Base-by-base conservation (phyloP, 495 filamentous ascomycete genomes). In the Lindgomyces ingoldianus region DNA sequence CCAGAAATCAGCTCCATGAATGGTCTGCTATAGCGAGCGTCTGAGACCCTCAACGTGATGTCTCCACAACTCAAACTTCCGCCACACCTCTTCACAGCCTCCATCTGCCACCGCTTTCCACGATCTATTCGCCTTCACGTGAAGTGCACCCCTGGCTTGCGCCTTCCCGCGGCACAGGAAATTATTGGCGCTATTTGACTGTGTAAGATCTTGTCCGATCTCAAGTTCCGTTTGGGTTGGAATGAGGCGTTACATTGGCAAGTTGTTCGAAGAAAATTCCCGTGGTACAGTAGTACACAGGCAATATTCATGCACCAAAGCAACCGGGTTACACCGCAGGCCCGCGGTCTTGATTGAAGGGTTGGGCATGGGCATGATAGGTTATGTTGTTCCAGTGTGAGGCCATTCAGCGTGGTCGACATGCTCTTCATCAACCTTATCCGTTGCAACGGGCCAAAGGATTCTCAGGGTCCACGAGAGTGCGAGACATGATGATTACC, bases 281-380 rank as follows among this genome's bases (percentile, higher is more conserved):
- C 57, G 50, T 65, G 67, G 67, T 36, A 70, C 62, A 64, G 47
- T 59, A 30, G 39, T 18, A 21, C 62, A 55, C 18, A 55, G 36
- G 55, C 51, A 62, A 65, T 60, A 55, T 12, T 65, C 57, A 62
- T 65, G 57, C 61, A 47, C 44, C 57, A 27, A 47, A 60, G 52
- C 49, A 51, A 50, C n/a, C 57, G 29, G 24, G 67, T 70, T 65
- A 53, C 67, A 65, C 62, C 41, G 58, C 67, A 70, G 67, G 33
- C 48, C 22, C 33, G 44, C n/a, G 57, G 22, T 11, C 33, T 30
- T 33, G 48, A 22, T 36, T n/a, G 49, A 45, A 45, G 57, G 57
- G 36, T 50, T 25, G 46, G 25, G 56, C 47, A 6, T 10, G 1
- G 22, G 25, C 29, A 53, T 64, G 66, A 69, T 69, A 69, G 60